A percentile compares a stretch with the other conserved stretches of the same genome.
Evolutionary conservation across 2,329 filamentous ascomycete genomes (phyloP).

Genomic region (Fusarium sarcochroum): DNA sequence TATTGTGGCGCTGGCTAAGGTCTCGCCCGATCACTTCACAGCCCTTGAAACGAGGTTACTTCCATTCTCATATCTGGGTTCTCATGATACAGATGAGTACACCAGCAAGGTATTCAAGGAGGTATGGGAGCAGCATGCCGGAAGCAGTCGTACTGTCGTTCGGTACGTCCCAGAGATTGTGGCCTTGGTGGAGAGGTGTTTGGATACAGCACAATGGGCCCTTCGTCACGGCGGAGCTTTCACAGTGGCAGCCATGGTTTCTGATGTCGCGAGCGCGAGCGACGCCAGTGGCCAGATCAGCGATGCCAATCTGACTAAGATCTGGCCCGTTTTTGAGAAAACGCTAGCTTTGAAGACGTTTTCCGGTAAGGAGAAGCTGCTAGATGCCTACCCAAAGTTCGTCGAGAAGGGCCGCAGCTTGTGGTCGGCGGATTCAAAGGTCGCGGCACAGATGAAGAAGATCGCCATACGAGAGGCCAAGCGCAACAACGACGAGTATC

Average conservation of each 20-base stretch:
- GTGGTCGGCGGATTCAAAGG: conserved; percentile 65
- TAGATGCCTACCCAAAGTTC: conserved; percentile 85
- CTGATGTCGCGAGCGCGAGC: conserved; percentile 73
- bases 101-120: conserved; percentile 84
- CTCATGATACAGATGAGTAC: conserved; percentile 86
- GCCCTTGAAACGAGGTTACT: conserved; percentile 80
- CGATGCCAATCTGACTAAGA: conserved; percentile 68
- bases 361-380: conserved; percentile 87
- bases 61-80: conserved; percentile 89
- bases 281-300: conserved; percentile 72
- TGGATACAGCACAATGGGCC: conserved; percentile 88
- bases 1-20: conserved; percentile 85
- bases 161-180: conserved; percentile 90
- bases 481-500: conserved; percentile 88
- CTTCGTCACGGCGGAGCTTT: conserved; percentile 91
- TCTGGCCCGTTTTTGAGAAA: conserved; percentile 90
- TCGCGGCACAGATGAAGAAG: conserved; percentile 80
- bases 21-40: conserved; percentile 90
- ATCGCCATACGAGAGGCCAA: conserved; percentile 89
- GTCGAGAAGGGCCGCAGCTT: conserved; percentile 73
- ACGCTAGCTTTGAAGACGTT: conserved; percentile 91
- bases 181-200: conserved; percentile 73
- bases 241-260: conserved; percentile 80
- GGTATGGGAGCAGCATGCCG: conserved; percentile 92
- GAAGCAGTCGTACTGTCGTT: conserved; percentile 83